Evolutionary conservation across 768 basidiomycete genomes (phyloP), one percentile per base, ranked within the genome.

Genomic region (Ephemerocybe angulata): DNA sequence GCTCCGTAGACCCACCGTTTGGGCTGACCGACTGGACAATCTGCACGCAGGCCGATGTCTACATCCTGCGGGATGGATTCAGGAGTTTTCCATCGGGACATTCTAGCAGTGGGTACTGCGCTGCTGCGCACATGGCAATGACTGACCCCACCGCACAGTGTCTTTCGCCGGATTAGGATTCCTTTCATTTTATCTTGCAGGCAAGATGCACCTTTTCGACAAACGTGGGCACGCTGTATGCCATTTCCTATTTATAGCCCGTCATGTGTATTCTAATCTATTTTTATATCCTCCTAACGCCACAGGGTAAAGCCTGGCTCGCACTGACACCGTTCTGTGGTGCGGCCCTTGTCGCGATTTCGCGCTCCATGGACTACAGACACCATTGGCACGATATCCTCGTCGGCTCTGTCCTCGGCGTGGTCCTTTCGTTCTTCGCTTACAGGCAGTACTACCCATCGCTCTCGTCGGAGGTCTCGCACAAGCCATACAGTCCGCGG

Each of bases 371-470:
- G 89, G 94, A 96, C 70, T 87, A 88, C 61, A 81, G 93, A 54
- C 93, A 96, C 69, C 93, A 96, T 67, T 94, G 91, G 89, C 85
- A 92, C 4, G 96, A 99, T 60, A 89, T 97, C 40, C 64, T 92
- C 10, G 83, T 89, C 2, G 94, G 95, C 4, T 80, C 85, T 2
- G 51, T 87, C 28, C 74, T 98, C 7, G 96, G 95, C 12, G 73
- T 88, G 17, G 65, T 78, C 42, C 72, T 90, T 53, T 76, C 91
- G 17, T 88, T 81, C 71, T 87, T 93, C 61, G 68, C 81, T 15
- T 95, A 95, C 69, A 83, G 88, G 41, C 90, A 90, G 64, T 92
- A 93, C 69, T 93, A 87, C 63, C 89, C 88, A 19, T 73, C 81
- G 17, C 78, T 92, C 19, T 65, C 71, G 1, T 83, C 85, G 0